phyloP scores from a whole-genome alignment of 768 basidiomycete genomes.

The Sporobolomyces phaffii region DNA sequence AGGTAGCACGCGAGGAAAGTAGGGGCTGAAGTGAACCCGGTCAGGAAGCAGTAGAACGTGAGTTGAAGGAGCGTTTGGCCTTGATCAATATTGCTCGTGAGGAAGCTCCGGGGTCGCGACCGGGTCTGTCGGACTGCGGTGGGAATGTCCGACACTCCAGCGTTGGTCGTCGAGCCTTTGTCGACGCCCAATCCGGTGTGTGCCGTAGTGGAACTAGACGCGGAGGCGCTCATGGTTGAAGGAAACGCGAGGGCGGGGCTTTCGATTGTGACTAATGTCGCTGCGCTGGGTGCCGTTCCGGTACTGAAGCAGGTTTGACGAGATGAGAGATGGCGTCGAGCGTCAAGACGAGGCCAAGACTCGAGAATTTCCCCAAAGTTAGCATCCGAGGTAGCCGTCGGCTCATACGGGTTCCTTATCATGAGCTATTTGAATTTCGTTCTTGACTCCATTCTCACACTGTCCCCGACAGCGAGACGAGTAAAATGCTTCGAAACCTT shows the following conservation, averaged over 20 bases:
- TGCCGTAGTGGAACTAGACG: conserved; percentile 3
- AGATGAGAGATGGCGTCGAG: not conserved
- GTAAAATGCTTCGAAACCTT: no score
- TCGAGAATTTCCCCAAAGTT: no score
- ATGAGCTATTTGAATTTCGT: no score
- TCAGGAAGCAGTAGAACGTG: conserved; percentile 38
- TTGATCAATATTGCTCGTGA: conserved; percentile 26
- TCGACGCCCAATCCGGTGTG: not conserved
- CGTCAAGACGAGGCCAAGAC: not conserved
- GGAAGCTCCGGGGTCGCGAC: conserved; percentile 3
- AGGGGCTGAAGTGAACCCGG: conserved; percentile 53
- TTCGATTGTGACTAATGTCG: no score
- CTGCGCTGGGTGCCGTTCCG: no score
- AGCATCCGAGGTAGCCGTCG: no score
- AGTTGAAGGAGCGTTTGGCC: conserved; percentile 26
- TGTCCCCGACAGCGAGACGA: no score
- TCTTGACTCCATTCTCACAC: not conserved
- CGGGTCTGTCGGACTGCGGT: not conserved
- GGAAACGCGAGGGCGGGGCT: no score
- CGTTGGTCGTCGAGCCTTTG: conserved; percentile 6
- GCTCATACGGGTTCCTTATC: no score
- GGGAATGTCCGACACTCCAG: not conserved
- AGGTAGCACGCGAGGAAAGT: conserved; percentile 73
- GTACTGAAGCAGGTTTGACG: no score
- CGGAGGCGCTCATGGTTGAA: not conserved